phyloP scores from a whole-genome alignment of 2,329 filamentous ascomycete genomes.

The Beauveria sp. region DNA sequence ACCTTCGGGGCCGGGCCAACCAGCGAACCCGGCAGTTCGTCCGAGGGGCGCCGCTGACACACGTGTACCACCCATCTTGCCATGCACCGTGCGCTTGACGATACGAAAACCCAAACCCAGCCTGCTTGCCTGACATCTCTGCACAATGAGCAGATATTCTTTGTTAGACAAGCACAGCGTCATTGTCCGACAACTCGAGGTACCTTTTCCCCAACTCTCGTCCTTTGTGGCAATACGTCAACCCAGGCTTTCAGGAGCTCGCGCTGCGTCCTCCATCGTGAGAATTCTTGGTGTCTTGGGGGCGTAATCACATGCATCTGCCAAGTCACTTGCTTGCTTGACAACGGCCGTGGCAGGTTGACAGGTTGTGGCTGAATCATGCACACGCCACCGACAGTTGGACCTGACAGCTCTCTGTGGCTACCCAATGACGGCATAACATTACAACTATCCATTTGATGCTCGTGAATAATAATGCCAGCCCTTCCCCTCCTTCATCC shows the following conservation, averaged over 20 bases:
- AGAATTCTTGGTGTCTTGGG: too few species aligned
- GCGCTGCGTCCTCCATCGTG: too few species aligned
- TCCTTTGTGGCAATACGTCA: too few species aligned
- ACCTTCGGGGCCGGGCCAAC: neutral
- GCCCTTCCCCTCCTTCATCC: neutral
- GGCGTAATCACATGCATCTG: neutral
- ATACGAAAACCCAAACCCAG: slow-evolving; percentile 7
- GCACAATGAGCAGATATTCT: too few species aligned
- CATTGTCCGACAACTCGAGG: neutral
- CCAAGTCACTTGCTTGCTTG: neutral
- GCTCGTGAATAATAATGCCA: neutral
- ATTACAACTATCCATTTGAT: neutral
- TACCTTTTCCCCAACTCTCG: too few species aligned
- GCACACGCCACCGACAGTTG: neutral
- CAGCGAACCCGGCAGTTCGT: neutral
- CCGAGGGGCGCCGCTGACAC: neutral
- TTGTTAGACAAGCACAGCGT: neutral
- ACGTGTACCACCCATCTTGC: neutral
- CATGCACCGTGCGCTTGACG: neutral
- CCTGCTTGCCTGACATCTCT: neutral
- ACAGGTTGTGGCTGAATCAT: neutral
- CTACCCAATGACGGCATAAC: neutral
- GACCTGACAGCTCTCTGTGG: neutral
- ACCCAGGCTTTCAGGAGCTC: too few species aligned
- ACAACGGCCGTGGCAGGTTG: neutral